These are phyloP conservation scores for Colletotrichum lindemuthianum DNA, from an alignment of 2,329 filamentous ascomycete species.

Conservation along the genomic window DNA sequence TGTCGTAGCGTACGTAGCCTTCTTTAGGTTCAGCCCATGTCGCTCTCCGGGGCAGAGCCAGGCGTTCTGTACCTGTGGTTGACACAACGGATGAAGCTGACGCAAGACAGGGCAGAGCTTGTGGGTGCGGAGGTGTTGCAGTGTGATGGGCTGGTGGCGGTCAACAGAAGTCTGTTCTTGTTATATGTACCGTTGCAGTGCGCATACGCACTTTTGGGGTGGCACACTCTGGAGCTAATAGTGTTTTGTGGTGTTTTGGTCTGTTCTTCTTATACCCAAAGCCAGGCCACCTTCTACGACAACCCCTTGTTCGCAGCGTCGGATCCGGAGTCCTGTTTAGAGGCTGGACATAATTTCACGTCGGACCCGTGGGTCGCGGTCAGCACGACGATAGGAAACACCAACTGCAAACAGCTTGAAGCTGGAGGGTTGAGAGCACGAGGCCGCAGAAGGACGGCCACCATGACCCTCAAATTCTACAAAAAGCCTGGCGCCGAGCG, in stretches of 20 bases:
- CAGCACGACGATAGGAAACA: neutral
- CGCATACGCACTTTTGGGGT: slow-evolving; percentile 19
- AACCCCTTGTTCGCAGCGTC: neutral
- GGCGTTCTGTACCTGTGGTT: slow-evolving; percentile 1
- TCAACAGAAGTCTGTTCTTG: slow-evolving; percentile 3
- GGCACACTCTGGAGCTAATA: slow-evolving; percentile 24
- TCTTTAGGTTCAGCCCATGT: neutral
- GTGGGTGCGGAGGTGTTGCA: slow-evolving; percentile 1
- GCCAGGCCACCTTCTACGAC: slow-evolving; percentile 2
- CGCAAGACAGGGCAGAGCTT: slow-evolving; percentile 15
- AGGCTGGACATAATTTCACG: neutral
- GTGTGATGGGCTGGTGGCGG: slow-evolving; percentile 6
- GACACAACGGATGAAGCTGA: slow-evolving; percentile 31
- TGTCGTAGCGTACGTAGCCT: too few species aligned
- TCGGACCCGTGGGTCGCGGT: slow-evolving; percentile 1
- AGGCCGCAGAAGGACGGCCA: slow-evolving; percentile 4
- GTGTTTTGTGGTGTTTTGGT: slow-evolving; percentile 24
- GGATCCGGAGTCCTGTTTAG: slow-evolving; percentile 6
- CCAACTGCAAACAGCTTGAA: slow-evolving; percentile 1
- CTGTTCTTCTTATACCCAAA: slow-evolving; percentile 21
- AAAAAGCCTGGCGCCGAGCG: slow-evolving; percentile 32
- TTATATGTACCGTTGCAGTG: slow-evolving; percentile 20
- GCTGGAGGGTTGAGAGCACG: neutral
- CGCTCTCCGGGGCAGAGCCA: slow-evolving; percentile 9
- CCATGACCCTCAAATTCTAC: slow-evolving; percentile 37